Conservation (phyloP, 1,284 basidiomycete species). For the Tilletiopsis washingtonensis region DNA sequence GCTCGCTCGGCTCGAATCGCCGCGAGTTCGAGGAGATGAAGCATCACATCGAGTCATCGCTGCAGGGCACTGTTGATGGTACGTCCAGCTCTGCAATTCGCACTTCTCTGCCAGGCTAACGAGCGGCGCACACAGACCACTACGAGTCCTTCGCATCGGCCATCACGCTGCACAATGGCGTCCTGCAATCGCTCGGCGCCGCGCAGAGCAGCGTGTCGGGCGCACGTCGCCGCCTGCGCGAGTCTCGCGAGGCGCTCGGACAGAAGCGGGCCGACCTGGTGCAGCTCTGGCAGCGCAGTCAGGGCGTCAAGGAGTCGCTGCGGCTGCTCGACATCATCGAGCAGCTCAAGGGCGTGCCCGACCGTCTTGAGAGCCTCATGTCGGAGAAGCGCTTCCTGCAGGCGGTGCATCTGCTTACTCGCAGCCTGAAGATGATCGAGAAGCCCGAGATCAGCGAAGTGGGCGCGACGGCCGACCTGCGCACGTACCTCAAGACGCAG, state of each 20-base stretch:
- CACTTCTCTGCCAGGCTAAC: no score
- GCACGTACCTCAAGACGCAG: constrained; percentile 76
- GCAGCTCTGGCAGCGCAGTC: constrained; percentile 44
- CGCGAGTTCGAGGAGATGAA: constrained; percentile 35
- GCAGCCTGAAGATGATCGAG: constrained; percentile 82
- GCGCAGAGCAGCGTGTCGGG: constrained; percentile 34
- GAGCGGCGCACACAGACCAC: constrained; percentile 17
- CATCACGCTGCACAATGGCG: constrained; percentile 43
- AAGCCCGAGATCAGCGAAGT: constrained; percentile 88
- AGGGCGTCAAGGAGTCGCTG: constrained; percentile 41
- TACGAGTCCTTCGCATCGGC: constrained; percentile 46
- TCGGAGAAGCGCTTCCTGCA: constrained; percentile 88
- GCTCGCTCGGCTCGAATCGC: constrained; percentile 30
- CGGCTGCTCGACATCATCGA: constrained; percentile 37
- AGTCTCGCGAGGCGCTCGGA: constrained; percentile 42
- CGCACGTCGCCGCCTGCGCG: constrained; percentile 27
- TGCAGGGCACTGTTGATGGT: constrained; percentile 44
- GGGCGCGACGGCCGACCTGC: constrained; percentile 80
- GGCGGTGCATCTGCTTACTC: constrained; percentile 77
- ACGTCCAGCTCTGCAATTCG: no score
- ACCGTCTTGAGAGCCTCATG: constrained; percentile 84
- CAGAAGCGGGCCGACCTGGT: constrained; percentile 42
- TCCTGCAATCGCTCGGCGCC: constrained; percentile 23
- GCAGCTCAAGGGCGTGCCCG: constrained; percentile 80
- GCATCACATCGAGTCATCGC: constrained; percentile 27